phyloP scores from a whole-genome alignment of 1,284 basidiomycete species.

The Leccinum huronense region DNA sequence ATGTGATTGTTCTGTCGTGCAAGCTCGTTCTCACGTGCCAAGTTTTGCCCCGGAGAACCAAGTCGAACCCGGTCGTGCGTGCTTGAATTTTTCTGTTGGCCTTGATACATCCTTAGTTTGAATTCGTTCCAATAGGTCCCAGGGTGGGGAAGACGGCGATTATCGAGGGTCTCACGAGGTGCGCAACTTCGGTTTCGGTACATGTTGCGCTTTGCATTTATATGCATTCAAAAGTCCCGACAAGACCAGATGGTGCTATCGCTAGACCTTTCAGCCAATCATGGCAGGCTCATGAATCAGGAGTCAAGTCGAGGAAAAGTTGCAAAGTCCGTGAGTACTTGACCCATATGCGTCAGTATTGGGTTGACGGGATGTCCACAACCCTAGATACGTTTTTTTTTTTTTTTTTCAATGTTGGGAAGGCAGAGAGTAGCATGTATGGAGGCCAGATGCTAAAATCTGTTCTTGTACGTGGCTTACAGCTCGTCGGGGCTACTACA shows the following conservation, averaged over 20 bases:
- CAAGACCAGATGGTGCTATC: conserved; percentile 81
- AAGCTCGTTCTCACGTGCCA: conserved; percentile 1
- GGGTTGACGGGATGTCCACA: not conserved
- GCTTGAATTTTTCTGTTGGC: not conserved
- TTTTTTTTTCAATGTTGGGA: conserved; percentile 78
- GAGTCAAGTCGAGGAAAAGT: conserved; percentile 90
- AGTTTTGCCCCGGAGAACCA: conserved; percentile 80
- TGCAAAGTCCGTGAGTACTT: conserved; percentile 77
- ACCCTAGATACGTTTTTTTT: conserved; percentile 46
- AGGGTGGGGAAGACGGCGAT: conserved; percentile 94
- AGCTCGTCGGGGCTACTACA: conserved; percentile 87
- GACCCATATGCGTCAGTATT: conserved; percentile 7
- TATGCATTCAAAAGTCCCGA: conserved; percentile 54
- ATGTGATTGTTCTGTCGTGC: conserved; percentile 22
- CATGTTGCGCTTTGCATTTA: not conserved
- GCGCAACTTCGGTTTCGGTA: conserved; percentile 18
- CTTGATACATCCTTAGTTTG: not conserved
- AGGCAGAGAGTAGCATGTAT: conserved; percentile 88
- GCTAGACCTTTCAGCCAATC: conserved; percentile 74
- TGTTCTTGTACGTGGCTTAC: conserved; percentile 80
- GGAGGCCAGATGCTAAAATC: conserved; percentile 92
- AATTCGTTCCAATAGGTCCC: conserved; percentile 50
- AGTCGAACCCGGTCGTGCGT: conserved; percentile 83
- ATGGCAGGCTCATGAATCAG: conserved; percentile 87
- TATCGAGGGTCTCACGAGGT: conserved; percentile 91